A percentile compares a stretch with the other conserved stretches of the same genome.
Evolutionary conservation across 345 rosid species (phyloP).

Genomic region (Rhizophora apiculata): DNA sequence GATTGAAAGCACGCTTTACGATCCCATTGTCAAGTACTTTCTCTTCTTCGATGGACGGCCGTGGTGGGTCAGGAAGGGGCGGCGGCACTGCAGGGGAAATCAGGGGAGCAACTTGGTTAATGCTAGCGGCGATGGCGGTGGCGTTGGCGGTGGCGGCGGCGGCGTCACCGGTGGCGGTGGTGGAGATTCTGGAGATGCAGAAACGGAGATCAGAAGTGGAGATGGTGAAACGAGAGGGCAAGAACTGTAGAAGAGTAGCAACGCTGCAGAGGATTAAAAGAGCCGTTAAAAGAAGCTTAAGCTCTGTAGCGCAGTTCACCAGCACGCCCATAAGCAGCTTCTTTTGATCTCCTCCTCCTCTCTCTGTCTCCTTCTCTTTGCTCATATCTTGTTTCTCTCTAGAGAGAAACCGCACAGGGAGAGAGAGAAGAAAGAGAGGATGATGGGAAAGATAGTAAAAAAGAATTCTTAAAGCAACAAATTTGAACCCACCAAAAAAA

Average conservation of each 20-base stretch:
- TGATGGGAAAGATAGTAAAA: no score
- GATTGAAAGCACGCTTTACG: slow-evolving; percentile 56
- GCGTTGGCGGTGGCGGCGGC: not conserved
- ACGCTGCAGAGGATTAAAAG: slow-evolving; percentile 64
- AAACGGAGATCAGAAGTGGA: slow-evolving; percentile 75
- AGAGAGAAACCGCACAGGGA: no score
- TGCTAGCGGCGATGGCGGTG: not conserved
- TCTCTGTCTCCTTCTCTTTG: slow-evolving; percentile 42
- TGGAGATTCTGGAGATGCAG: slow-evolving; percentile 61
- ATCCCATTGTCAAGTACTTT: slow-evolving; percentile 43
- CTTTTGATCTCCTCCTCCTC: slow-evolving; percentile 37
- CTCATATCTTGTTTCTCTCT: slow-evolving; percentile 29
- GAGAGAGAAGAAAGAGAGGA: no score
- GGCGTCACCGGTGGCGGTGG: slow-evolving; percentile 3
- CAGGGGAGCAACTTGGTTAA: not conserved
- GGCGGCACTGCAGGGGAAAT: slow-evolving; percentile 15
- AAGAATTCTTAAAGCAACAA: no score
- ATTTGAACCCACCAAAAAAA: no score
- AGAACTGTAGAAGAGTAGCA: slow-evolving; percentile 61
- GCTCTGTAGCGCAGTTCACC: slow-evolving; percentile 75
- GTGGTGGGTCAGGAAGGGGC: slow-evolving; percentile 14
- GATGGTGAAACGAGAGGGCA: slow-evolving; percentile 67
- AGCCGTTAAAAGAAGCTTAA: slow-evolving; percentile 52
- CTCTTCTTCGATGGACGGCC: slow-evolving; percentile 29
- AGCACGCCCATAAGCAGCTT: slow-evolving; percentile 47